These are phyloP conservation scores for Dryadomyces sulphureus DNA, from an alignment of 2,329 filamentous ascomycete genomes.

Conservation along the genomic window DNA sequence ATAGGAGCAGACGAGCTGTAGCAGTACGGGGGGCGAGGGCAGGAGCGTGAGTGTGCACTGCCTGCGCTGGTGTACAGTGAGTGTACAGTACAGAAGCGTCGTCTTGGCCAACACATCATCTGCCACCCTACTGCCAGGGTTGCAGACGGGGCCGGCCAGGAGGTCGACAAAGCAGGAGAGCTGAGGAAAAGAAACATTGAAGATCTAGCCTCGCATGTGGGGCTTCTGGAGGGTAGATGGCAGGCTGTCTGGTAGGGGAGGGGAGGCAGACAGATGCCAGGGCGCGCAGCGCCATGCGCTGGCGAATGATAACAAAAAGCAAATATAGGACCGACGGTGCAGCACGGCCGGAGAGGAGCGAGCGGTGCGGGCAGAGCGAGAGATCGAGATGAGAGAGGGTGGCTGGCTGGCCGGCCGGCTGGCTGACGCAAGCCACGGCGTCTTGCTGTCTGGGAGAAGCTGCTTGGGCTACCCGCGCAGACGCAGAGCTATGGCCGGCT, in stretches of 20 bases:
- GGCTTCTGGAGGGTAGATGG: not conserved
- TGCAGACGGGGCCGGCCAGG: not conserved
- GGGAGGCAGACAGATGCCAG: not conserved
- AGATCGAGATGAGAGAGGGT: not conserved
- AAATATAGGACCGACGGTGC: no score
- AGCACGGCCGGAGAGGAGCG: no score
- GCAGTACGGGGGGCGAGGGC: slow-evolving; percentile 32
- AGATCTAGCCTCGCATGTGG: slow-evolving; percentile 2
- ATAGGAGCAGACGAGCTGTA: no score
- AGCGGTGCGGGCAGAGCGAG: no score
- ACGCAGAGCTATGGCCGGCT: slow-evolving; percentile 17
- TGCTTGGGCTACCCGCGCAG: no score
- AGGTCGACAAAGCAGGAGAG: not conserved
- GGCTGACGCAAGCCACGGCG: no score
- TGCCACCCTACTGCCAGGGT: not conserved
- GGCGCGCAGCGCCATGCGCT: not conserved
- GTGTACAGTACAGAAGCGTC: not conserved
- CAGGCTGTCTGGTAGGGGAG: not conserved
- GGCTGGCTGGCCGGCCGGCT: no score
- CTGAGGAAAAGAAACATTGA: not conserved
- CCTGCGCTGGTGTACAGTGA: not conserved
- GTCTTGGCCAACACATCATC: not conserved
- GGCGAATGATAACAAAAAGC: not conserved
- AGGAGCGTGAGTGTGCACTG: not conserved
- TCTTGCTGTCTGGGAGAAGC: no score